Percentiles rank a stretch among this genome's conserved stretches.
These are phyloP conservation scores for Pythium myriotylum DNA, from an alignment of 352 stramenopile genomes.

Conservation along the genomic window DNA sequence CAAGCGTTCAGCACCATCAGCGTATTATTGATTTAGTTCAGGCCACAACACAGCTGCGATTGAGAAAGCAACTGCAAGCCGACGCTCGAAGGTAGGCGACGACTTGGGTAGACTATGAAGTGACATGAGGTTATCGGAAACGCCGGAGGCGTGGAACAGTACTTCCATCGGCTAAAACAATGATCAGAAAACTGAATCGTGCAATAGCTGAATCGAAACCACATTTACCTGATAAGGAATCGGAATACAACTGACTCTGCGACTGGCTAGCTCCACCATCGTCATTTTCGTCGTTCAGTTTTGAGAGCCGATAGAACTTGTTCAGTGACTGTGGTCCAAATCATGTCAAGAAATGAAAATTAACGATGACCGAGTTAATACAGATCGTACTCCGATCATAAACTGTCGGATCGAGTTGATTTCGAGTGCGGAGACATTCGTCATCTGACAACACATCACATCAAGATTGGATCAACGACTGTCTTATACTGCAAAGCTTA, in stretches of 20 bases:
- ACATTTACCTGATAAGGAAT: slow-evolving; percentile 18
- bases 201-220: background rate
- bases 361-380: no score
- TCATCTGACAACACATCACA: slow-evolving; percentile 53
- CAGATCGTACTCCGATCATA: slow-evolving; percentile 68
- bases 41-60: background rate
- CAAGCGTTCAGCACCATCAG: slow-evolving; percentile 5
- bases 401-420: slow-evolving; percentile 89
- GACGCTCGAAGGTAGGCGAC: background rate
- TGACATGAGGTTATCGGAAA: slow-evolving; percentile 39
- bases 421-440: slow-evolving; percentile 85
- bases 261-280: slow-evolving; percentile 29
- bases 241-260: slow-evolving; percentile 32
- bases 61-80: background rate
- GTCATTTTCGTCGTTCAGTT: slow-evolving; percentile 43
- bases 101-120: background rate
- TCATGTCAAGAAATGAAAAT: no score
- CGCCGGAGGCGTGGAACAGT: slow-evolving; percentile 54
- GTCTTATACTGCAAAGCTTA: background rate
- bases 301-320: slow-evolving; percentile 78
- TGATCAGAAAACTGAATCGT: background rate
- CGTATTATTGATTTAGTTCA: slow-evolving; percentile 31
- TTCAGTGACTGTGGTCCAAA: slow-evolving; percentile 54
- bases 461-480: background rate
- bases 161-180: slow-evolving; percentile 23